Conservation (phyloP, 2,329 filamentous ascomycete species). For the Aspergillus caelatus region DNA sequence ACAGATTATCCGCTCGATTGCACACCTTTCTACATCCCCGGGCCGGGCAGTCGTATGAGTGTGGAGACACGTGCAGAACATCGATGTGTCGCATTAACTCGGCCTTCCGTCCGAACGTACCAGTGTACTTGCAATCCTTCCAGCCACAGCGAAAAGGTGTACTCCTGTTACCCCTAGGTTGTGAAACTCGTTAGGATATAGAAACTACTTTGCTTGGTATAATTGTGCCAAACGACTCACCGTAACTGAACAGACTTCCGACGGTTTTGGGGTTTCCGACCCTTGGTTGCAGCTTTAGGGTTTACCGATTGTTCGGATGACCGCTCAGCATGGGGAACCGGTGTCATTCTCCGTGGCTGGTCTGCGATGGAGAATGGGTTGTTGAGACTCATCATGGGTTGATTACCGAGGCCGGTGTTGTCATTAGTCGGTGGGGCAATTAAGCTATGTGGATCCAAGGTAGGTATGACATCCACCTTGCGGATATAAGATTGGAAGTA, state of each 20-base stretch:
- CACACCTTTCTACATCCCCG: background rate
- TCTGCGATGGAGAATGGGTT: too few species aligned
- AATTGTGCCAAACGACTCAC: background rate
- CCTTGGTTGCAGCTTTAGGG: rapidly evolving
- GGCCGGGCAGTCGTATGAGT: background rate
- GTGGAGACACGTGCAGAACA: background rate
- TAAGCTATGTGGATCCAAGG: background rate
- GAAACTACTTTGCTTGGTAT: too few species aligned
- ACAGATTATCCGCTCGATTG: background rate
- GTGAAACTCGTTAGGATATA: too few species aligned
- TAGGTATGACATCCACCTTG: background rate
- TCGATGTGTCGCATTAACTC: background rate
- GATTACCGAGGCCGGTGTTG: background rate
- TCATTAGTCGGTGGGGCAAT: background rate
- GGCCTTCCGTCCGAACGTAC: background rate
- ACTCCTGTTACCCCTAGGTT: background rate
- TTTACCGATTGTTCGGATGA: background rate
- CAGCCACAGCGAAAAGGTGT: background rate
- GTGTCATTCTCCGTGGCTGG: too few species aligned
- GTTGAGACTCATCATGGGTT: background rate
- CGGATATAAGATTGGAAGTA: too few species aligned
- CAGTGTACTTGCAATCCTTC: background rate
- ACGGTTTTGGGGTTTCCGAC: rapidly evolving
- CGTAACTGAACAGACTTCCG: rapidly evolving
- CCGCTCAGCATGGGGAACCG: background rate